phyloP scores from a whole-genome alignment of 2,329 filamentous ascomycete species.

The Fusarium papillatum region DNA sequence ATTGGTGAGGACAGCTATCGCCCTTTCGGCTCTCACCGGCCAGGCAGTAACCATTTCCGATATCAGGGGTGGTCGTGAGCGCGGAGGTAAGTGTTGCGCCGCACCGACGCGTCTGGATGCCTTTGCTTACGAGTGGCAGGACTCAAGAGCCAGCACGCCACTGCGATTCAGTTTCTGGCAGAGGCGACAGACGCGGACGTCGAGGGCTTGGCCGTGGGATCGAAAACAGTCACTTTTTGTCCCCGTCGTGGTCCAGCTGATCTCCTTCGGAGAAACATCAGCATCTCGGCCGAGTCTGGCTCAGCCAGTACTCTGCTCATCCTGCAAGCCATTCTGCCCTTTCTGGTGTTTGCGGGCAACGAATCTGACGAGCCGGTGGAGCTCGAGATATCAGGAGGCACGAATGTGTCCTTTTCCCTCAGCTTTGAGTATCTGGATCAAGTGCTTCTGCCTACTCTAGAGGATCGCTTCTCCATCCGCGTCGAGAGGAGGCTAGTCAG shows the following conservation, averaged over 20 bases:
- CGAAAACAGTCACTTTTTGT: constrained; percentile 61
- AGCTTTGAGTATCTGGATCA: constrained; percentile 75
- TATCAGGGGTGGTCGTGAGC: constrained; percentile 66
- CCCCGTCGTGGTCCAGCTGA: constrained; percentile 56
- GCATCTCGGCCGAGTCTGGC: constrained; percentile 62
- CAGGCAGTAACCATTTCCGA: constrained; percentile 66
- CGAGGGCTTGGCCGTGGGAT: constrained; percentile 64
- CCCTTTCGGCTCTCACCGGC: constrained; percentile 67
- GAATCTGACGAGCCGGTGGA: constrained; percentile 58
- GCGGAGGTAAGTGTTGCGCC: constrained; percentile 44
- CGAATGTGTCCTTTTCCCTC: constrained; percentile 69
- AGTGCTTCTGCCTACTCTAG: constrained; percentile 68
- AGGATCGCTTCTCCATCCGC: constrained; percentile 62
- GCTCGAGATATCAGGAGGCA: constrained; percentile 69
- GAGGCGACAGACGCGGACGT: constrained; percentile 64
- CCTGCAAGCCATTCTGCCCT: constrained; percentile 72
- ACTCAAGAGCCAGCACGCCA: constrained; percentile 72
- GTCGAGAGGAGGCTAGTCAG: constrained; percentile 59
- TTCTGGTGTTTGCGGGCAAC: constrained; percentile 67
- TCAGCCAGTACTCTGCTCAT: constrained; percentile 70
- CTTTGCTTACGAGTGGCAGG: constrained; percentile 53
- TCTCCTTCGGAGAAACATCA: constrained; percentile 58
- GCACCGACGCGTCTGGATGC: neutral
- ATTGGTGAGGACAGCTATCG: constrained; percentile 68
- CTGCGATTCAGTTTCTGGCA: constrained; percentile 67